phyloP scores from a whole-genome alignment of 2,329 filamentous ascomycete species.

The Fusarium sp. region DNA sequence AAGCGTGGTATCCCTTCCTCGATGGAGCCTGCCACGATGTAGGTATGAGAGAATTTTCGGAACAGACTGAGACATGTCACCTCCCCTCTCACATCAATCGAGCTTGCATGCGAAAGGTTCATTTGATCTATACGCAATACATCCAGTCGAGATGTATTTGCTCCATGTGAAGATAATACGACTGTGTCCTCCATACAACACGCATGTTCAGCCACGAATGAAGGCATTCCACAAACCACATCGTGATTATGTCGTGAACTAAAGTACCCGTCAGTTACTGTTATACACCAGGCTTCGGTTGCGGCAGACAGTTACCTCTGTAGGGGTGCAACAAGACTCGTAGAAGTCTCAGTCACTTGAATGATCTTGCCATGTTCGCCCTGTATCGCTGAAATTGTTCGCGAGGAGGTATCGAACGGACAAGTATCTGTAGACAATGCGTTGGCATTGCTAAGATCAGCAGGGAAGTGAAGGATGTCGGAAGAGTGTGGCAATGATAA shows the following conservation, averaged over 20 bases:
- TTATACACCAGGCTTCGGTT: not conserved
- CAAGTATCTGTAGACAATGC: conserved; percentile 58
- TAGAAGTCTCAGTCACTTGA: conserved; percentile 66
- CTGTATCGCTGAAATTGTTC: conserved; percentile 64
- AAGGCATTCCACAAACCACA: conserved; percentile 50
- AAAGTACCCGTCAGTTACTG: conserved; percentile 25
- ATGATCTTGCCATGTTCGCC: conserved; percentile 57
- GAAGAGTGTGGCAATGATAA: conserved; percentile 65
- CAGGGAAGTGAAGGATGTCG: conserved; percentile 62
- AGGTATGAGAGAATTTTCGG: conserved; percentile 42
- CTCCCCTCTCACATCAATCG: conserved; percentile 59
- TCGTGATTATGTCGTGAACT: conserved; percentile 51
- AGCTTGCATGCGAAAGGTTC: conserved; percentile 47
- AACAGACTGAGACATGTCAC: conserved; percentile 63
- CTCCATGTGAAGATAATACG: conserved; percentile 59
- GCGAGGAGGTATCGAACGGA: conserved; percentile 65
- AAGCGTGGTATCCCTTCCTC: conserved; percentile 52
- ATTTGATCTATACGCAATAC: conserved; percentile 55
- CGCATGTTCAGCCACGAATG: conserved; percentile 58
- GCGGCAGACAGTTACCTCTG: conserved; percentile 48
- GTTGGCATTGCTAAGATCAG: conserved; percentile 61
- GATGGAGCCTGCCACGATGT: conserved; percentile 55
- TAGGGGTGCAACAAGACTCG: conserved; percentile 56
- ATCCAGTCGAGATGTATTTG: conserved; percentile 56
- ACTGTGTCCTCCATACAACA: conserved; percentile 56